phyloP scores from a whole-genome alignment of 1,139 yeast species.

The Kodamaea sp. region DNA sequence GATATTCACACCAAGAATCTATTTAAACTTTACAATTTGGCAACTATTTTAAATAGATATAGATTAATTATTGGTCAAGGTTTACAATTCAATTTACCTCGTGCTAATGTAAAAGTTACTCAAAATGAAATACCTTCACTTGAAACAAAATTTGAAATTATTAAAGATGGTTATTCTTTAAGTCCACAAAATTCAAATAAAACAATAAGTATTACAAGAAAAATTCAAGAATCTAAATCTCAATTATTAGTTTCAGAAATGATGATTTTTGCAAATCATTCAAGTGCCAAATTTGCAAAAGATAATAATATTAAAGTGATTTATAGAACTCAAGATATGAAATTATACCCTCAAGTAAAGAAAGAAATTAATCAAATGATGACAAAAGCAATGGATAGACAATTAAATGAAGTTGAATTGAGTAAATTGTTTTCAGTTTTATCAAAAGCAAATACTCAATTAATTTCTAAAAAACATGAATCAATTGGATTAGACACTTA shows the following conservation, averaged over 20 bases:
- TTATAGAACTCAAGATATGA: conserved; percentile 40
- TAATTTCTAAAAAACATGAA: conserved; percentile 46
- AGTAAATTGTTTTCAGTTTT: conserved; percentile 16
- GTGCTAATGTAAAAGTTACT: conserved; percentile 16
- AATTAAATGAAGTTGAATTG: conserved; percentile 16
- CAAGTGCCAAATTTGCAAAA: conserved; percentile 53
- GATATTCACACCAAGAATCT: conserved; percentile 25
- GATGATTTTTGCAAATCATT: conserved; percentile 73
- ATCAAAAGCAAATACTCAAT: conserved; percentile 21
- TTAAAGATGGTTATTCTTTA: conserved; percentile 17
- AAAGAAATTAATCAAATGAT: conserved; percentile 42
- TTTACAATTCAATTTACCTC: conserved; percentile 14
- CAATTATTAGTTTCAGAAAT: conserved; percentile 68
- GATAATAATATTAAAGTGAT: conserved; percentile 53
- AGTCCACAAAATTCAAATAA: conserved; percentile 7
- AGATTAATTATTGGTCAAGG: conserved; percentile 24
- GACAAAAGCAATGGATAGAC: conserved; percentile 20
- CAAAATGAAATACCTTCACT: conserved; percentile 4
- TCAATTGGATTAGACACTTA: conserved; percentile 64
- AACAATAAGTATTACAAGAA: conserved; percentile 13
- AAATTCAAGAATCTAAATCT: conserved; percentile 32
- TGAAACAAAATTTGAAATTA: conserved; percentile 3
- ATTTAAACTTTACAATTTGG: conserved; percentile 26
- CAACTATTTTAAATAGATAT: conserved; percentile 24
- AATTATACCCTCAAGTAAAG: conserved; percentile 21